Percentiles rank a stretch among this genome's conserved stretches.
phyloP scores from a whole-genome alignment of 306 rosid genomes.

The Vicia villosa region DNA sequence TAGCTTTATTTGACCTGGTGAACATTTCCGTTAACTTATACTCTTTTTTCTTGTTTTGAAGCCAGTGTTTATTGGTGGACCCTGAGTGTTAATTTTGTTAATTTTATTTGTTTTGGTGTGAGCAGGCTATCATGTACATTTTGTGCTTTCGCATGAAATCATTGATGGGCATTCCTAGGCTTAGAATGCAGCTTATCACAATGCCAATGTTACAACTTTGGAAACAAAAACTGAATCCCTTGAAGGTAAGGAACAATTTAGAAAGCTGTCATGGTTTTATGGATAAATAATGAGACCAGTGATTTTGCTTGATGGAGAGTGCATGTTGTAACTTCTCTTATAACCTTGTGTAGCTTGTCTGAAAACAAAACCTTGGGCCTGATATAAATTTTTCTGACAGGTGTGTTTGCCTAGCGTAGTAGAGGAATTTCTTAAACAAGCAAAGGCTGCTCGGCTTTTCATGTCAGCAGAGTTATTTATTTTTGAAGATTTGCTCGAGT shows the following conservation, averaged over 20 bases:
- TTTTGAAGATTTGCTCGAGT: conserved; percentile 67
- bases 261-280: conserved; percentile 15
- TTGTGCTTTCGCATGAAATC: conserved; percentile 84
- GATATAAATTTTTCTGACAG: conserved; percentile 44
- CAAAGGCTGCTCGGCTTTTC: conserved; percentile 73
- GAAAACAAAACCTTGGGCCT: conserved; percentile 11
- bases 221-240: conserved; percentile 62
- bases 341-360: background rate
- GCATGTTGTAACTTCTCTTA: background rate
- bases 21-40: too few relatives aligned
- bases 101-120: background rate
- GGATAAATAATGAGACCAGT: background rate
- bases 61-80: background rate
- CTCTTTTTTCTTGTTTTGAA: background rate
- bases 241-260: conserved; percentile 58
- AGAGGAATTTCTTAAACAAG: conserved; percentile 75
- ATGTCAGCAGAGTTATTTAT: conserved; percentile 52
- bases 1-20: too few relatives aligned
- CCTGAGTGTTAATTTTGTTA: conserved; percentile 3
- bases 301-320: background rate
- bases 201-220: conserved; percentile 63
- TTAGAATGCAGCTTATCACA: conserved; percentile 55
- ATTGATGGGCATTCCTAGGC: conserved; percentile 58
- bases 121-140: conserved; percentile 81
- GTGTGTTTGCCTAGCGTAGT: conserved; percentile 85